Percentiles rank a stretch among this genome's conserved stretches.
Conservation (phyloP, 176 grass and related monocot genomes). For the Eleusine indica region DNA sequence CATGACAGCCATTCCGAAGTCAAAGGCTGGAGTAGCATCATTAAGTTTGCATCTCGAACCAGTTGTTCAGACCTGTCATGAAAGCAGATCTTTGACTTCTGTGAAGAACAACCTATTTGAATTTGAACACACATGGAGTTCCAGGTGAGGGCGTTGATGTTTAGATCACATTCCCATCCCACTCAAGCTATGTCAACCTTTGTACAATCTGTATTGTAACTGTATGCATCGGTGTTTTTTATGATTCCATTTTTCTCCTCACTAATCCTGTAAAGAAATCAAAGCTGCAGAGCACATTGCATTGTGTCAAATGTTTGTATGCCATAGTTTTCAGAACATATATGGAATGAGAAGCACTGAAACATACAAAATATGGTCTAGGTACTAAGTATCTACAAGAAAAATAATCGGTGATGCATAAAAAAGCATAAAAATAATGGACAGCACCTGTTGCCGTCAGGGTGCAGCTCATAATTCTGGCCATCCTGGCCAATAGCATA, state of each 20-base stretch:
- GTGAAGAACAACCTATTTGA: neutral
- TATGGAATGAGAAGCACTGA: neutral
- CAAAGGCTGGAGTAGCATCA: neutral
- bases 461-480: conserved; percentile 79
- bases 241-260: conserved; percentile 68
- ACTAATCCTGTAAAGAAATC: conserved; percentile 96
- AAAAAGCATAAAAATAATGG: neutral
- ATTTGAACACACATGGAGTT: neutral
- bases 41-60: neutral
- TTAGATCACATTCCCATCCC: neutral
- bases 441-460: conserved; percentile 87
- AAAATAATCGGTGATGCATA: neutral
- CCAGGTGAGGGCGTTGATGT: neutral
- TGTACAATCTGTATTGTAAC: conserved; percentile 4
- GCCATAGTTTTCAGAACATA: neutral
- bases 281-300: conserved; percentile 64
- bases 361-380: neutral
- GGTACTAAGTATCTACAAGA: neutral
- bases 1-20: neutral
- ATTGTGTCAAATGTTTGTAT: conserved; percentile 10
- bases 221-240: conserved; percentile 24
- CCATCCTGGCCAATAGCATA: conserved; percentile 61
- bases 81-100: neutral
- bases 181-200: neutral
- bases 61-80: neutral